A percentile compares a stretch with the other conserved stretches of the same genome.
Conservation (phyloP, 2,329 filamentous ascomycete species). For the Emergomyces orientalis region DNA sequence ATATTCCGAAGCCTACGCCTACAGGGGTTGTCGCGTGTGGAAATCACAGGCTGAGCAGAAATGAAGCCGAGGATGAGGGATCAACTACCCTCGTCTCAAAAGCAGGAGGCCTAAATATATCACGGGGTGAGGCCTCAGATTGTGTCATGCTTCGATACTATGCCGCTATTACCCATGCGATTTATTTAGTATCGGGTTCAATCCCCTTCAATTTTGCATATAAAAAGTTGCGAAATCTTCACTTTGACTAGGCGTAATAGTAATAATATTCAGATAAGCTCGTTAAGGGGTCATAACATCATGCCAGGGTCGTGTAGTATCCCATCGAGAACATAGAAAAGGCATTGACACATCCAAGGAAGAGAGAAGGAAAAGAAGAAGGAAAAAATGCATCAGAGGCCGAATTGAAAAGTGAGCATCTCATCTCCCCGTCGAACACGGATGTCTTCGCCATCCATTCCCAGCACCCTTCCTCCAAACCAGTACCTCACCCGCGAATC, state of each 20-base stretch:
- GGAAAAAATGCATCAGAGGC: constrained; percentile 4
- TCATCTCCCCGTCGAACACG: constrained; percentile 15
- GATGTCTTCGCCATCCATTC: constrained; percentile 11
- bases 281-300: not conserved
- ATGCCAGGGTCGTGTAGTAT: not conserved
- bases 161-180: not conserved
- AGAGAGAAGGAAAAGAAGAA: not conserved
- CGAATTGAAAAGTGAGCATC: constrained; percentile 16
- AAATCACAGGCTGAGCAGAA: not conserved
- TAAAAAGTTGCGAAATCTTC: not conserved
- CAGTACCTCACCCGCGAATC: constrained; percentile 14
- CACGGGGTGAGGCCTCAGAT: not conserved
- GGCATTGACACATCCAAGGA: not conserved
- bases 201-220: not conserved
- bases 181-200: not conserved
- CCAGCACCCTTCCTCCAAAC: constrained; percentile 14
- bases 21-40: not conserved
- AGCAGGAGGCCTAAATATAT: not conserved
- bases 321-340: not conserved
- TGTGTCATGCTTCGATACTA: not conserved
- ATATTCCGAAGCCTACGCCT: not conserved
- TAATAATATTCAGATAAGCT: not conserved
- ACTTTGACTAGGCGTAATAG: not conserved
- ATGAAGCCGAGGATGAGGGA: not conserved
- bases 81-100: not conserved